phyloP scores from a whole-genome alignment of 805 yeast genomes.

The Nakazawaea pomicola region DNA sequence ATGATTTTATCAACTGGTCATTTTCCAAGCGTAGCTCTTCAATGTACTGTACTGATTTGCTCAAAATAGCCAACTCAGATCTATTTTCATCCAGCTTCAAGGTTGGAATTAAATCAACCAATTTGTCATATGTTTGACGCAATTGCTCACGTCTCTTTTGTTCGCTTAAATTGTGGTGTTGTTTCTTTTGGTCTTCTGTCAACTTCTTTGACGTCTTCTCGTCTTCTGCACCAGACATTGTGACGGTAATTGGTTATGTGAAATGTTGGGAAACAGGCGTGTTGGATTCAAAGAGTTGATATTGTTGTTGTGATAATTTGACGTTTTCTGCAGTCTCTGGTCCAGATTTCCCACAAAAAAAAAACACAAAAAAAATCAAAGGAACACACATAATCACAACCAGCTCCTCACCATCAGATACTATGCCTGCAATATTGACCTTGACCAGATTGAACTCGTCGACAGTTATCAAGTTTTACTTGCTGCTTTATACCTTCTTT shows the following conservation, averaged over 20 bases:
- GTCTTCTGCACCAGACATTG: background rate
- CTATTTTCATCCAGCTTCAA: conserved; percentile 66
- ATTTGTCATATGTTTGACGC: conserved; percentile 71
- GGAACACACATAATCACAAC: no score
- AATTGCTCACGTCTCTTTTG: conserved; percentile 84
- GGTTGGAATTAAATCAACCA: conserved; percentile 73
- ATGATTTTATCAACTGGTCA: conserved; percentile 33
- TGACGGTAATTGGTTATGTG: no score
- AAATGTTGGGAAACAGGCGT: no score
- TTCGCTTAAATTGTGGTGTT: conserved; percentile 47
- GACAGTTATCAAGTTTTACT: background rate
- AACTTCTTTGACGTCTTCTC: conserved; percentile 12
- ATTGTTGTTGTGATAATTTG: no score
- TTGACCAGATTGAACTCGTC: conserved; percentile 3
- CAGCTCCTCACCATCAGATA: no score
- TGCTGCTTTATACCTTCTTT: background rate
- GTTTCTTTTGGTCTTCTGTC: conserved; percentile 27
- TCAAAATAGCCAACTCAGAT: conserved; percentile 72
- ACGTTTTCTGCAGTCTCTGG: no score
- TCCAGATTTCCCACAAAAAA: background rate
- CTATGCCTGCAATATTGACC: conserved; percentile 8
- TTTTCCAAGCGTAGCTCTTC: conserved; percentile 47
- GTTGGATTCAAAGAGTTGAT: no score
- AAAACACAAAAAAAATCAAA: background rate
- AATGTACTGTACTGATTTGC: conserved; percentile 56